phyloP scores from a whole-genome alignment of 1,139 yeast species.

The Saccharomyces hybrid region DNA sequence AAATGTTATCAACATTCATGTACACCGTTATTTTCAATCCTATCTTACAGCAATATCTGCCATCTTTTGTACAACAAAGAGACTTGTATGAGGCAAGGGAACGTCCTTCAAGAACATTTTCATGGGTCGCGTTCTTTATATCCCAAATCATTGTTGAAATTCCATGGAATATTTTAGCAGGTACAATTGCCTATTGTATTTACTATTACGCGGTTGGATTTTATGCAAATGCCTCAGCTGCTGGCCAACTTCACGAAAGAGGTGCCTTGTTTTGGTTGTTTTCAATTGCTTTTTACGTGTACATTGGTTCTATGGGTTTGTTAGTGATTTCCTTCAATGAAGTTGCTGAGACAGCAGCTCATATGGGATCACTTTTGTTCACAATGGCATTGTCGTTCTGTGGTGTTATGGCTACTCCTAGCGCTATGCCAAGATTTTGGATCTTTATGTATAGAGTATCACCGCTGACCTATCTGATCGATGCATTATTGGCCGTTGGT shows the following conservation, averaged over 20 bases:
- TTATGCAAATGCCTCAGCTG: constrained; percentile 47
- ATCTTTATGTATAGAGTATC: constrained; percentile 54
- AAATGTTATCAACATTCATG: constrained; percentile 66
- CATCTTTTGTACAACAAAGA: constrained; percentile 63
- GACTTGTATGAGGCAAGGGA: constrained; percentile 84
- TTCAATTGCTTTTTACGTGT: constrained; percentile 48
- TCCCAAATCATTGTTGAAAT: constrained; percentile 63
- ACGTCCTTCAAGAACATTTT: constrained; percentile 62
- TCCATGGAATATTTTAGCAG: constrained; percentile 64
- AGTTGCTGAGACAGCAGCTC: constrained; percentile 65
- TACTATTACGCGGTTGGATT: constrained; percentile 82
- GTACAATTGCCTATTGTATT: constrained; percentile 59
- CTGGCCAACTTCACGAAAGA: constrained; percentile 46
- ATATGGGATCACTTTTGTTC: constrained; percentile 53
- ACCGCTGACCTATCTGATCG: constrained; percentile 55
- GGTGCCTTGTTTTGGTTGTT: constrained; percentile 65
- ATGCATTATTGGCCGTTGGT: constrained; percentile 46
- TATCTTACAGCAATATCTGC: constrained; percentile 64
- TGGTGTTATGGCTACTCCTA: constrained; percentile 67
- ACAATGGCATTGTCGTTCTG: constrained; percentile 68
- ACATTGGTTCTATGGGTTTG: constrained; percentile 58
- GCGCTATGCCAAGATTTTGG: constrained; percentile 55
- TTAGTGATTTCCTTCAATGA: constrained; percentile 46
- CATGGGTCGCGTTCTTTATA: constrained; percentile 53
- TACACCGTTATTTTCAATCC: constrained; percentile 51